Base-by-base conservation (phyloP, 306 rosid species). In the Glycine tomentella region DNA sequence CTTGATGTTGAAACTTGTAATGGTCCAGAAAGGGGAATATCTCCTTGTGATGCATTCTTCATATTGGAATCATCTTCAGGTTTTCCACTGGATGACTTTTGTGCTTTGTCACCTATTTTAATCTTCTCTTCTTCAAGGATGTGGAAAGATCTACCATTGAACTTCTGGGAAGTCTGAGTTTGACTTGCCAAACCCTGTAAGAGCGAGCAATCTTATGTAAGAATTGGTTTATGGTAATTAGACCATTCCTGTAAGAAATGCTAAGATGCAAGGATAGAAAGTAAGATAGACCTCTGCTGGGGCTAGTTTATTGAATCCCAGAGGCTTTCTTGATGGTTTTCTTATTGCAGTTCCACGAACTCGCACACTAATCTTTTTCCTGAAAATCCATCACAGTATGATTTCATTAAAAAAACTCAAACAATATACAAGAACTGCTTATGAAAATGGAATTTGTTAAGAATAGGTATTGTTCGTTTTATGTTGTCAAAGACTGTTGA, bases 21-120 rank as follows among this genome's bases (percentile, higher is more conserved):
- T 17, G 95, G 97, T 69, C 94, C 97, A 38, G 97, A 89, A 80
- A 84, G 89, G 67, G 99, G 97, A 85, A 93, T 88, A 87, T 91
- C 99, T 76, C 92, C 97, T 80, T 91, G 97, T 72, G 99, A 93
- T 64, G 94, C 93, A 85, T 91, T 88, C 90, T 91, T 95, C 12
- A 84, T 81, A 81, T 92, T 97, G 36, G 86, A 87, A 72, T 90
- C 80, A 42, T 91, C 97, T 80, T 91, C 97, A 67, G 75, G 78
- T 67, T 88, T 91, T 72, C 72, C 87, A 77, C 49, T 57, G n/a
- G 88, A 82, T 42, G 82, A 56, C 83, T 91, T 92, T 81, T 81
- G 83, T 59, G 69, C 81, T 78, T 86, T 88, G 67, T 73, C 83
- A 16, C 65, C 78, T 11, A 46, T 38, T 52, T 46, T n/a, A 64